Conservation (phyloP, 2,329 filamentous ascomycete species). For the Monosporascus sp. region DNA sequence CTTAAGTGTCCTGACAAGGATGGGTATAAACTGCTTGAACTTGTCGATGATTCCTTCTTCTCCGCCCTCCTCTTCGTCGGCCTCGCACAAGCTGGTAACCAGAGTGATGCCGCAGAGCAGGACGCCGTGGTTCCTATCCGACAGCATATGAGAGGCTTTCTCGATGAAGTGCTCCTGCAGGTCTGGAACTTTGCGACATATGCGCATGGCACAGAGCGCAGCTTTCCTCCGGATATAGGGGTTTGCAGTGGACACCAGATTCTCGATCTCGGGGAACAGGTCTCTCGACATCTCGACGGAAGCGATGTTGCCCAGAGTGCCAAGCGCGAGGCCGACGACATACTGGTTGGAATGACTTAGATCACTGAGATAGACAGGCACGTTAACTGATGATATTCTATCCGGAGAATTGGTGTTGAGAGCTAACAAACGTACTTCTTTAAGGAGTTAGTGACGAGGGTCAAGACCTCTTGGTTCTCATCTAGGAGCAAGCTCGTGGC, state of each 20-base stretch:
- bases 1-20: conserved; percentile 85
- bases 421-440: conserved; percentile 66
- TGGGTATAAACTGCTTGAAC: conserved; percentile 80
- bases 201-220: conserved; percentile 96
- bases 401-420: background rate
- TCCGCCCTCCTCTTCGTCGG: conserved; percentile 87
- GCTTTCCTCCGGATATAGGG: conserved; percentile 98
- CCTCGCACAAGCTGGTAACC: conserved; percentile 88
- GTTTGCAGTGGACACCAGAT: conserved; percentile 83
- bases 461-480: conserved; percentile 97
- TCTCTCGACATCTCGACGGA: conserved; percentile 98
- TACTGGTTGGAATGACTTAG: conserved; percentile 97
- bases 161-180: conserved; percentile 96
- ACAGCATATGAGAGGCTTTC: conserved; percentile 80
- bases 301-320: conserved; percentile 94
- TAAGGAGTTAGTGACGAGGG: conserved; percentile 92
- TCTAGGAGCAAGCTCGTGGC: conserved; percentile 94
- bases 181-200: conserved; percentile 96
- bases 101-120: conserved; percentile 87
- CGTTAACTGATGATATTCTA: conserved; percentile 26
- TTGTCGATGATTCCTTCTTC: conserved; percentile 85
- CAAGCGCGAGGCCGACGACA: conserved; percentile 91
- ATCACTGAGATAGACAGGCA: conserved; percentile 53
- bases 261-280: conserved; percentile 93
- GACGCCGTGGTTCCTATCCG: conserved; percentile 94